phyloP scores from a whole-genome alignment of 441 rosid species.

The Dalechampia spathulata region DNA sequence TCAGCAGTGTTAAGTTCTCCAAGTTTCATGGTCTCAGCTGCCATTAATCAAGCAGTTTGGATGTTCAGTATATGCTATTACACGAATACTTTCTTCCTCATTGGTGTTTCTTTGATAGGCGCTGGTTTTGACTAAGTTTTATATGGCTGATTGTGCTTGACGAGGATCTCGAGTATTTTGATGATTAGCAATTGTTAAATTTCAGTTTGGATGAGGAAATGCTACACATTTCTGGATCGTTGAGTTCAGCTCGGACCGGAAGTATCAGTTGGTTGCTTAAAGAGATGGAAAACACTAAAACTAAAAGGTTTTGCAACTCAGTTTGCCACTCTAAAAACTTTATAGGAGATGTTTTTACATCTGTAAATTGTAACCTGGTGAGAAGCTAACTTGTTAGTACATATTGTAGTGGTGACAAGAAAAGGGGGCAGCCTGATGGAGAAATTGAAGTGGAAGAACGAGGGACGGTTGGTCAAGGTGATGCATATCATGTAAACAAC shows the following conservation, averaged over 20 bases:
- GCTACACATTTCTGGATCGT: constrained; percentile 68
- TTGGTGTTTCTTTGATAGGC: background rate
- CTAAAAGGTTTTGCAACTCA: constrained; percentile 31
- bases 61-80: background rate
- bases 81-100: background rate
- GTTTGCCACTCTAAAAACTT: background rate
- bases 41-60: background rate
- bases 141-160: background rate
- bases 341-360: background rate
- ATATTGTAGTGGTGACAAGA: constrained; percentile 15
- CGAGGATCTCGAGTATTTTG: background rate
- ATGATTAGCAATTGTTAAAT: constrained; percentile 7
- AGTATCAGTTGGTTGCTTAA: constrained; percentile 56
- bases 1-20: background rate
- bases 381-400: background rate
- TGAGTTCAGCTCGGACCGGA: constrained; percentile 51
- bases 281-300: constrained; percentile 23
- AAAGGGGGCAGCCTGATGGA: constrained; percentile 22
- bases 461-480: constrained; percentile 9
- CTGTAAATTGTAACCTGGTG: background rate
- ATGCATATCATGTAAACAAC: constrained; percentile 8
- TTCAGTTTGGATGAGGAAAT: constrained; percentile 75
- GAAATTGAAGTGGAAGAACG: constrained; percentile 18
- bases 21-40: background rate
- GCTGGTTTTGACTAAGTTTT: background rate